Evolutionary conservation across 345 rosid species (phyloP).

Genomic region (Ceriops decandra): DNA sequence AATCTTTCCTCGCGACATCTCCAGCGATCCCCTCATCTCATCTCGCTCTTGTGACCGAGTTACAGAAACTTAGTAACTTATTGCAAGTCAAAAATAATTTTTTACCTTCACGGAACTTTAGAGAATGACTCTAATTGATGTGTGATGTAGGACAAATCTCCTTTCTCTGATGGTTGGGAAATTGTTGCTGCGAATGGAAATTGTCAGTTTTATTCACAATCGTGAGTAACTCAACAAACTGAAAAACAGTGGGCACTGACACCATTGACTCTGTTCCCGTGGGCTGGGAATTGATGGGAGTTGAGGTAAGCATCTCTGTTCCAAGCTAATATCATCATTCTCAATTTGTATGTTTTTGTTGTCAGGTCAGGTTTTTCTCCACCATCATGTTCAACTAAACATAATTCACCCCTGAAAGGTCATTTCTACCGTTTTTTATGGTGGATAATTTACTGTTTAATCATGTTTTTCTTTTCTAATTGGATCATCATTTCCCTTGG

Average conservation of each 20-base stretch:
- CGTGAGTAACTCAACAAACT: neutral
- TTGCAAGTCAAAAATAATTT: no score
- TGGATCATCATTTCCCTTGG: slow-evolving; percentile 23
- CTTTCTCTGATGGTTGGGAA: slow-evolving; percentile 12
- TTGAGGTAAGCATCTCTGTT: slow-evolving; percentile 25
- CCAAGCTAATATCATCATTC: slow-evolving; percentile 5
- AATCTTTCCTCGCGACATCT: no score
- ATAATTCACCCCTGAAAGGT: neutral
- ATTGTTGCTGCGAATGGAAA: neutral
- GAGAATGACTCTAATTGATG: no score
- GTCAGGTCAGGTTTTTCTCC: neutral
- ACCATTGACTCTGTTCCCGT: slow-evolving; percentile 21
- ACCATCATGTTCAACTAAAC: neutral
- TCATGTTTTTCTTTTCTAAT: slow-evolving; percentile 16
- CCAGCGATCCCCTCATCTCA: no score
- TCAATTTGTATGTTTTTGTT: neutral
- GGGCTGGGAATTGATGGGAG: slow-evolving; percentile 24
- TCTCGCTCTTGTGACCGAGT: no score
- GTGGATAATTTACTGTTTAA: neutral
- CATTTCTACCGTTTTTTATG: neutral
- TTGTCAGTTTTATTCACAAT: neutral
- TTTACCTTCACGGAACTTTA: no score
- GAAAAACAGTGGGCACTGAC: slow-evolving; percentile 1
- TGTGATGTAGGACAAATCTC: neutral
- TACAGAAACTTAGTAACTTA: no score